Evolutionary conservation across 768 basidiomycete genomes (phyloP).

Genomic region (Psilocybe sp.): DNA sequence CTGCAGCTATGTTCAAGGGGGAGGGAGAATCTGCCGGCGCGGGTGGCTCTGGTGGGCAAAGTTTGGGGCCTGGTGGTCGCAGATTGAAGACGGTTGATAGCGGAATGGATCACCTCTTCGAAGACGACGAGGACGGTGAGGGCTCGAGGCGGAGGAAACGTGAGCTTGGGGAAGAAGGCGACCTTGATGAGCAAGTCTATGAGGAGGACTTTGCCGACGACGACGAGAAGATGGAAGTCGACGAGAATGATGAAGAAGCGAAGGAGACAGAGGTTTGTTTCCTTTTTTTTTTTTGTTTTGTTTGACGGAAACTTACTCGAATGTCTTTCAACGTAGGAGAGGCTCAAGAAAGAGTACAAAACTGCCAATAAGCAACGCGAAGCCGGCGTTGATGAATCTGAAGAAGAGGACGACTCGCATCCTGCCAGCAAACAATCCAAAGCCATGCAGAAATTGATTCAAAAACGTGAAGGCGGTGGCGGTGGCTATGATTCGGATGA

Average conservation of each 20-base stretch:
- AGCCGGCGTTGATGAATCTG: constrained; percentile 68
- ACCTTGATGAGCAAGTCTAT: constrained; percentile 77
- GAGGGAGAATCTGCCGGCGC: constrained; percentile 50
- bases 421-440: constrained; percentile 67
- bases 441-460: constrained; percentile 83
- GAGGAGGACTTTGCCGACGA: constrained; percentile 88
- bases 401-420: constrained; percentile 70
- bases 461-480: constrained; percentile 77
- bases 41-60: constrained; percentile 44
- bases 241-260: constrained; percentile 79
- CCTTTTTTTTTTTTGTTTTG: background rate
- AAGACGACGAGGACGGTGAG: constrained; percentile 63
- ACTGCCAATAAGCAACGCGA: constrained; percentile 73
- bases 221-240: constrained; percentile 73
- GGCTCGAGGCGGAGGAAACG: constrained; percentile 44
- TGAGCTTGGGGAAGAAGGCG: constrained; percentile 74
- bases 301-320: background rate
- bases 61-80: constrained; percentile 68
- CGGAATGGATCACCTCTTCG: constrained; percentile 58
- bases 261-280: constrained; percentile 72
- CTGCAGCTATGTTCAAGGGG: constrained; percentile 67
- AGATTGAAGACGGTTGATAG: constrained; percentile 67
- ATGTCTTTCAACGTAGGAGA: constrained; percentile 51
- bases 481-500: constrained; percentile 75
- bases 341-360: constrained; percentile 80